A percentile compares a stretch with the other conserved stretches of the same genome.
Evolutionary conservation across 345 rosid genomes (phyloP).

Genomic region (Melaleuca quinquenervia): DNA sequence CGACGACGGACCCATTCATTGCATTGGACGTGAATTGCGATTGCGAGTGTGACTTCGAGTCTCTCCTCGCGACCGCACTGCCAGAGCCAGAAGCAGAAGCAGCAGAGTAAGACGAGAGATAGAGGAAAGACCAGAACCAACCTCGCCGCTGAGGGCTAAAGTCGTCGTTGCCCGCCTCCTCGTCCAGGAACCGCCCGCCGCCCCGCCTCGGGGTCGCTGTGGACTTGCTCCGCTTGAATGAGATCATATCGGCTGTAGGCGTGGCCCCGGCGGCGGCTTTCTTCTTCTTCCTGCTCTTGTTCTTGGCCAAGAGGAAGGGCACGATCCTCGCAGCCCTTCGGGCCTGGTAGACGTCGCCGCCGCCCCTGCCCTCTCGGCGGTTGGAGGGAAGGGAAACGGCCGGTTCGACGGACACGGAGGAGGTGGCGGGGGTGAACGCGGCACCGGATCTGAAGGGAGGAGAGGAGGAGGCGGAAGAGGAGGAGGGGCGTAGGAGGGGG

Average conservation of each 20-base stretch:
- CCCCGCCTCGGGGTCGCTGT: slow-evolving; percentile 33
- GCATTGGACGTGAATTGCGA: not conserved
- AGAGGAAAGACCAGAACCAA: slow-evolving; percentile 86
- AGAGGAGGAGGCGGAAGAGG: slow-evolving; percentile 37
- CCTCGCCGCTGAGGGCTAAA: not conserved
- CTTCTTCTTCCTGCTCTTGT: slow-evolving; percentile 46
- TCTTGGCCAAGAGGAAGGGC: slow-evolving; percentile 61
- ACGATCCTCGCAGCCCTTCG: slow-evolving; percentile 3
- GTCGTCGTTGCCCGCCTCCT: slow-evolving; percentile 28
- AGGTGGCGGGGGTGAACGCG: not conserved
- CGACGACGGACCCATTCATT: not conserved
- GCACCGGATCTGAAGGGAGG: slow-evolving; percentile 83
- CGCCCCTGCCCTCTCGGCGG: not conserved
- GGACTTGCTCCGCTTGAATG: slow-evolving; percentile 82
- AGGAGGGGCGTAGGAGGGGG: slow-evolving; percentile 31
- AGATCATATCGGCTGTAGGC: slow-evolving; percentile 22
- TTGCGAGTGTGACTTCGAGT: not conserved
- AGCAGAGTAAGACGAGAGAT: slow-evolving; percentile 36
- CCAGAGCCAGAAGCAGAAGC: not conserved
- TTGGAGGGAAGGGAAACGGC: not conserved
- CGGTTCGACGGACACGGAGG: not conserved
- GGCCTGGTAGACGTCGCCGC: not conserved
- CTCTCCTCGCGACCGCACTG: not conserved
- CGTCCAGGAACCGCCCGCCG: slow-evolving; percentile 20
- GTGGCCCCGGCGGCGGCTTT: slow-evolving; percentile 19